These are phyloP conservation scores for Pisolithus thermaeus DNA, from an alignment of 1,284 basidiomycete species.

Conservation along the genomic window DNA sequence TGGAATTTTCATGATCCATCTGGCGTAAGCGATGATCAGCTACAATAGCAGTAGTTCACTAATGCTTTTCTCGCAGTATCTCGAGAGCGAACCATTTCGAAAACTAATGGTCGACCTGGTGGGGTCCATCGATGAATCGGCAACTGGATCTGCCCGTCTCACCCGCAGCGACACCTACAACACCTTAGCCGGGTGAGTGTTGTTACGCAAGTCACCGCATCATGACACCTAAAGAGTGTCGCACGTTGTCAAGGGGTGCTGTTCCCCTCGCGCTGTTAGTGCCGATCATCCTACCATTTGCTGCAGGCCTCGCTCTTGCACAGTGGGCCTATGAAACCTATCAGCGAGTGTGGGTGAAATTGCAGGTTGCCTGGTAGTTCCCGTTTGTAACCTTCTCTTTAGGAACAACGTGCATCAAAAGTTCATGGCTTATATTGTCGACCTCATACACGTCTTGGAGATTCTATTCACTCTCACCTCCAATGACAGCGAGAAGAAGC, in stretches of 20 bases:
- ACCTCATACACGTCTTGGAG: not conserved
- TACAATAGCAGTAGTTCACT: not conserved
- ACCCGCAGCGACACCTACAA: not conserved
- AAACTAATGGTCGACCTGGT: no score
- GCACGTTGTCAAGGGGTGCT: not conserved
- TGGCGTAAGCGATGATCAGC: not conserved
- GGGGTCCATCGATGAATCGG: no score
- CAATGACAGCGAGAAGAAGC: not conserved
- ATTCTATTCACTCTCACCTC: not conserved
- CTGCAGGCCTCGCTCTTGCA: conserved; percentile 12
- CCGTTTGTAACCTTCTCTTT: not conserved
- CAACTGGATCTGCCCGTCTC: no score
- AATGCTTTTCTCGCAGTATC: not conserved
- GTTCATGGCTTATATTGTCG: not conserved
- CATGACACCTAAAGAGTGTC: not conserved
- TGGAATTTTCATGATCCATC: not conserved
- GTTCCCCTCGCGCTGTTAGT: not conserved
- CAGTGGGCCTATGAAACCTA: conserved; percentile 24
- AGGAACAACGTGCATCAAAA: not conserved
- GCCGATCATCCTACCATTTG: not conserved
- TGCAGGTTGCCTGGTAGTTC: not conserved
- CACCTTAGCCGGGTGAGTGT: not conserved
- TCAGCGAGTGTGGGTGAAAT: conserved; percentile 16
- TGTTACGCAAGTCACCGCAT: no score
- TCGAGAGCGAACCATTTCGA: not conserved